These are phyloP conservation scores for Crithidia bombi DNA, from an alignment of 208 protist species.

Conservation along the genomic window DNA sequence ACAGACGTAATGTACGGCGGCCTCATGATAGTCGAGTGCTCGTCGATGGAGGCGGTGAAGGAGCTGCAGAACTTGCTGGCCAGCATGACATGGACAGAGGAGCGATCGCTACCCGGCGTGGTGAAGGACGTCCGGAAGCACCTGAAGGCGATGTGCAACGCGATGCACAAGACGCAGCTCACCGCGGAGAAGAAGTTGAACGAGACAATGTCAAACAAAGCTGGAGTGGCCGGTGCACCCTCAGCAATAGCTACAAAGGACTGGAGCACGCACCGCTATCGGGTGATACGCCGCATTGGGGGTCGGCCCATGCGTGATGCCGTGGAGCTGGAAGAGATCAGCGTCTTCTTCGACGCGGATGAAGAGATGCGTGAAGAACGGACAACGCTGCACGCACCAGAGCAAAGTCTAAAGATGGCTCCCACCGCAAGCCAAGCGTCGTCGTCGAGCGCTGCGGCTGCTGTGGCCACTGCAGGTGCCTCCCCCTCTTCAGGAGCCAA, in stretches of 20 bases:
- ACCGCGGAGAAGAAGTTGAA: not conserved
- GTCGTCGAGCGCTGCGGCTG: not conserved
- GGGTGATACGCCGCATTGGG: constrained; percentile 60
- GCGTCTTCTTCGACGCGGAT: constrained; percentile 42
- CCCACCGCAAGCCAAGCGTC: not conserved
- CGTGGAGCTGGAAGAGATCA: constrained; percentile 64
- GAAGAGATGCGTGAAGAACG: constrained; percentile 29
- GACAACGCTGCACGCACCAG: constrained; percentile 22
- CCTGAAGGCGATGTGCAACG: constrained; percentile 22
- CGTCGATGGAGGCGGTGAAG: constrained; percentile 34
- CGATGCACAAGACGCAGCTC: constrained; percentile 9
- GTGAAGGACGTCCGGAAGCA: constrained; percentile 51
- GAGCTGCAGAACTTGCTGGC: constrained; percentile 53
- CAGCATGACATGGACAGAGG: constrained; percentile 48
- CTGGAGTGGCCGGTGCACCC: not conserved
- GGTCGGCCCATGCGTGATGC: constrained; percentile 65
- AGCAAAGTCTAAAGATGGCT: not conserved
- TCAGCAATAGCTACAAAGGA: not conserved
- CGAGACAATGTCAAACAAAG: not conserved
- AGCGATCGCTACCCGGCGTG: constrained; percentile 33
- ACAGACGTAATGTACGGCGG: constrained; percentile 91
- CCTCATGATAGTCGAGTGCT: constrained; percentile 67
- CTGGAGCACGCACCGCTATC: constrained; percentile 35
- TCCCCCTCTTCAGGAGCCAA: not conserved
- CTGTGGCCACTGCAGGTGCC: not conserved